A percentile compares a stretch with the other conserved stretches of the same genome.
phyloP scores from a whole-genome alignment of 208 protist genomes.

The Crithidia mellificae region DNA sequence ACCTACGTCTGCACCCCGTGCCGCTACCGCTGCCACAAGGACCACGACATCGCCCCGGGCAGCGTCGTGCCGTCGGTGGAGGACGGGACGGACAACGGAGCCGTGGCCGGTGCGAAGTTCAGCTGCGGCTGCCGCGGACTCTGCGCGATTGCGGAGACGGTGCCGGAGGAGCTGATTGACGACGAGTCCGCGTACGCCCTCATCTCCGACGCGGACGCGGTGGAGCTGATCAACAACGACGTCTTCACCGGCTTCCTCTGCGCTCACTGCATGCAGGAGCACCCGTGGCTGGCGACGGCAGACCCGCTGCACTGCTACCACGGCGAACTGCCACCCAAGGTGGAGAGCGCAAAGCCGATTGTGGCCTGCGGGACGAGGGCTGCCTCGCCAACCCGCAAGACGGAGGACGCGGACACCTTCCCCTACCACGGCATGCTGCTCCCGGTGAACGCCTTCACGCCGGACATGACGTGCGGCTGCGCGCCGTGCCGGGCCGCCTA shows the following conservation, averaged over 20 bases:
- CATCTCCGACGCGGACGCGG: constrained; percentile 43
- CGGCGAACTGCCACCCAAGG: constrained; percentile 52
- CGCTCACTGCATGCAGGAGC: constrained; percentile 77
- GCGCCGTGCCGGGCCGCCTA: constrained; percentile 62
- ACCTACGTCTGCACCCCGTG: constrained; percentile 76
- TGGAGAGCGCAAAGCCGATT: constrained; percentile 31
- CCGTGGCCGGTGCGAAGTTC: constrained; percentile 47
- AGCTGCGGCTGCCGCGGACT: constrained; percentile 78
- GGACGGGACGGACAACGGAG: constrained; percentile 55
- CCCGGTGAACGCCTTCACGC: constrained; percentile 65
- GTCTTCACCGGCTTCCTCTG: constrained; percentile 83
- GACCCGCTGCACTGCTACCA: constrained; percentile 63
- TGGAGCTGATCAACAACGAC: constrained; percentile 76
- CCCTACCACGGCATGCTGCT: constrained; percentile 80
- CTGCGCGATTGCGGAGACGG: constrained; percentile 59
- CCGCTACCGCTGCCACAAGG: constrained; percentile 81
- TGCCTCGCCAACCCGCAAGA: constrained; percentile 11
- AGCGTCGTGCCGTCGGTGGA: constrained; percentile 38
- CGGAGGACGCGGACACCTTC: constrained; percentile 30
- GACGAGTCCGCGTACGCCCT: constrained; percentile 37
- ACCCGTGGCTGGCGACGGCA: constrained; percentile 72
- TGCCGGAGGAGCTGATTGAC: constrained; percentile 46
- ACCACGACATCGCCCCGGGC: constrained; percentile 55
- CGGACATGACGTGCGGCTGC: constrained; percentile 67
- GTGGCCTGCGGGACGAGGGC: constrained; percentile 42